A percentile compares a stretch with the other conserved stretches of the same genome.
These are phyloP conservation scores for Pelargonium fulgidum DNA, from an alignment of 441 rosid genomes.

Conservation along the genomic window DNA sequence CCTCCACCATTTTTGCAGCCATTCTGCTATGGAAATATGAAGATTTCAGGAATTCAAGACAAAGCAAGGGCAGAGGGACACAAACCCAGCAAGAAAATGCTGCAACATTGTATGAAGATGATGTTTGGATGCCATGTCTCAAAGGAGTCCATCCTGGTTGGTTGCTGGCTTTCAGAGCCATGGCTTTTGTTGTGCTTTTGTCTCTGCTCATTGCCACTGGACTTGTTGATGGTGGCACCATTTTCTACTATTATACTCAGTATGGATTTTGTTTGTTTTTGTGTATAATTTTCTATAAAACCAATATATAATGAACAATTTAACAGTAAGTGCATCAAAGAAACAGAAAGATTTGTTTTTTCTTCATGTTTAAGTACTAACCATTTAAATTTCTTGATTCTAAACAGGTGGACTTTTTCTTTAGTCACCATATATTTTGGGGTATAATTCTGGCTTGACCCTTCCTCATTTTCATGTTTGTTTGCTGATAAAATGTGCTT, in stretches of 20 bases:
- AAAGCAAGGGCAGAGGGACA: conserved; percentile 19
- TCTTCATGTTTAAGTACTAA: not conserved
- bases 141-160: conserved; percentile 81
- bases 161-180: conserved; percentile 67
- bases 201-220: conserved; percentile 42
- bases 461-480: conserved; percentile 11
- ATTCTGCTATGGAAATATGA: conserved; percentile 57
- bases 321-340: no score
- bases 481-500: not conserved
- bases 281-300: not conserved
- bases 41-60: conserved; percentile 30
- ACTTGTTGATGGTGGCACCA: conserved; percentile 57
- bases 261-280: conserved; percentile 25
- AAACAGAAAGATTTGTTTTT: not conserved
- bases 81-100: conserved; percentile 32
- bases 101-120: conserved; percentile 58
- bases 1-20: conserved; percentile 25
- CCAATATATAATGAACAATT: not conserved
- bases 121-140: conserved; percentile 80
- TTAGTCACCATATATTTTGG: conserved; percentile 68
- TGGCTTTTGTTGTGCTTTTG: conserved; percentile 60
- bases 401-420: conserved; percentile 81
- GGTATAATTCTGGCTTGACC: conserved; percentile 34
- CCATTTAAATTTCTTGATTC: conserved; percentile 17
- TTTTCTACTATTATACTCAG: conserved; percentile 87